These are phyloP conservation scores for Penicillium hesseltinei DNA, from an alignment of 2,329 filamentous ascomycete species.

Conservation along the genomic window DNA sequence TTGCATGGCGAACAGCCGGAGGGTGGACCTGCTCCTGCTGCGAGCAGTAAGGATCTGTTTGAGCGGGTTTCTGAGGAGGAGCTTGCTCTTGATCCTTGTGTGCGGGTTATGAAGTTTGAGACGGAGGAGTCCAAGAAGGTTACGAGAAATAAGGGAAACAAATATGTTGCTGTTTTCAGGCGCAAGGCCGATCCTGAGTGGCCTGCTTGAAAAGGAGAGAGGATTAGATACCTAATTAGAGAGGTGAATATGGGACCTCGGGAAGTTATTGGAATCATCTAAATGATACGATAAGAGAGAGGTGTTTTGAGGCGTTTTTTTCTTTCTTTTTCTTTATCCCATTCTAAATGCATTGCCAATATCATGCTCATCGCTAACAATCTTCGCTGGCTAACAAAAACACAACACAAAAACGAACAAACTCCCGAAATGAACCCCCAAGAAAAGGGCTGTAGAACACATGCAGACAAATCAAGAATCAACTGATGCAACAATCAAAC, in stretches of 20 bases:
- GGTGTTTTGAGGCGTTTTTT: slow-evolving; percentile 16
- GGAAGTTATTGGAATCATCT: not conserved
- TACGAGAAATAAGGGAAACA: slow-evolving; percentile 80
- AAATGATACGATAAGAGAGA: slow-evolving; percentile 4
- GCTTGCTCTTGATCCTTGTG: slow-evolving; percentile 57
- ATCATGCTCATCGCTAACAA: slow-evolving; percentile 11
- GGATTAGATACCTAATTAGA: not conserved
- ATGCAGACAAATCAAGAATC: slow-evolving; percentile 7
- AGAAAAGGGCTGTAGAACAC: slow-evolving; percentile 4
- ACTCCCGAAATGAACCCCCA: slow-evolving; percentile 2
- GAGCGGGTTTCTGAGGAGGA: slow-evolving; percentile 63
- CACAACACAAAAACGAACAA: not conserved
- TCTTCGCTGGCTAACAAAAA: slow-evolving; percentile 12
- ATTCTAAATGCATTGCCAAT: slow-evolving; percentile 20
- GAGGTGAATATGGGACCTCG: not conserved
- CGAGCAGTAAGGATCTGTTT: slow-evolving; percentile 64
- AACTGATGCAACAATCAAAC: slow-evolving; percentile 13
- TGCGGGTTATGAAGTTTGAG: slow-evolving; percentile 65
- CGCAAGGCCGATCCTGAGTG: slow-evolving; percentile 77
- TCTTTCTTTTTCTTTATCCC: not conserved
- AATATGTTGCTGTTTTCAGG: slow-evolving; percentile 86
- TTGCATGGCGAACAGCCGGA: slow-evolving; percentile 58
- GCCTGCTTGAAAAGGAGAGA: slow-evolving; percentile 37
- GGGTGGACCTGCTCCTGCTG: slow-evolving; percentile 67
- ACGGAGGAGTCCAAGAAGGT: slow-evolving; percentile 99